phyloP scores from a whole-genome alignment of 2,329 filamentous ascomycete genomes.

The Colletotrichum costaricense region DNA sequence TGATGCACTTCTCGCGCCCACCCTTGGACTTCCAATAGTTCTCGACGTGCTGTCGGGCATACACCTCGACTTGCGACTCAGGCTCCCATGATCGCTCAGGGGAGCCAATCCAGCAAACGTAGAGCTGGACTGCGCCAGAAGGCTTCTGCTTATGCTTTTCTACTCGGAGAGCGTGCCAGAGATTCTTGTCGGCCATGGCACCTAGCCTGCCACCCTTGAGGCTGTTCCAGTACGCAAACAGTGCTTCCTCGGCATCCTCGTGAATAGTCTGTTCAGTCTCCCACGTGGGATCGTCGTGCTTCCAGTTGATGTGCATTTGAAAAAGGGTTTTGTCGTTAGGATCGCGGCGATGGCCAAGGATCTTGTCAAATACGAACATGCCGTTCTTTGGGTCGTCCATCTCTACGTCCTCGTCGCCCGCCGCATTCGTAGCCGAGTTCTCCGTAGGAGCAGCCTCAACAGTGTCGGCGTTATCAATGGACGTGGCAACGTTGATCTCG shows the following conservation, averaged over 20 bases:
- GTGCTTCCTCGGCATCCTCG: conserved; percentile 43
- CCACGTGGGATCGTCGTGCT: conserved; percentile 44
- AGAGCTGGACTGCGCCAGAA: conserved; percentile 16
- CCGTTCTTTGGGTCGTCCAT: conserved; percentile 14
- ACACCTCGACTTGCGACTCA: conserved; percentile 20
- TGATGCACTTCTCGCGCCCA: conserved; percentile 41
- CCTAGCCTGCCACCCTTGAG: conserved; percentile 34
- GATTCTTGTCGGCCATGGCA: conserved; percentile 29
- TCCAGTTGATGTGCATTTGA: conserved; percentile 46
- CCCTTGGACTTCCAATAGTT: conserved; percentile 47
- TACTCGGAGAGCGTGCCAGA: conserved; percentile 37
- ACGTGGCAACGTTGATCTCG: conserved; percentile 27
- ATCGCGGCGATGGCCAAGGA: conserved; percentile 27
- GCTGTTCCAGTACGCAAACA: conserved; percentile 40
- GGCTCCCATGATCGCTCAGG: conserved; percentile 35
- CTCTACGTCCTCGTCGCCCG: conserved; percentile 7
- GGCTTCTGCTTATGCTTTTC: conserved; percentile 32
- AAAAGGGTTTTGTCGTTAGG: conserved; percentile 38
- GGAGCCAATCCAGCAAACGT: conserved; percentile 31
- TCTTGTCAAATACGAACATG: conserved; percentile 25
- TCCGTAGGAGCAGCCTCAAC: conserved; percentile 17
- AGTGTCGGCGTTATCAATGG: neutral
- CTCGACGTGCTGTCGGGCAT: conserved; percentile 32
- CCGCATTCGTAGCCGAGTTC: neutral
- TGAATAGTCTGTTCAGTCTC: conserved; percentile 49